Conservation (phyloP, 306 rosid genomes). For the Echinosophora koreensis region DNA sequence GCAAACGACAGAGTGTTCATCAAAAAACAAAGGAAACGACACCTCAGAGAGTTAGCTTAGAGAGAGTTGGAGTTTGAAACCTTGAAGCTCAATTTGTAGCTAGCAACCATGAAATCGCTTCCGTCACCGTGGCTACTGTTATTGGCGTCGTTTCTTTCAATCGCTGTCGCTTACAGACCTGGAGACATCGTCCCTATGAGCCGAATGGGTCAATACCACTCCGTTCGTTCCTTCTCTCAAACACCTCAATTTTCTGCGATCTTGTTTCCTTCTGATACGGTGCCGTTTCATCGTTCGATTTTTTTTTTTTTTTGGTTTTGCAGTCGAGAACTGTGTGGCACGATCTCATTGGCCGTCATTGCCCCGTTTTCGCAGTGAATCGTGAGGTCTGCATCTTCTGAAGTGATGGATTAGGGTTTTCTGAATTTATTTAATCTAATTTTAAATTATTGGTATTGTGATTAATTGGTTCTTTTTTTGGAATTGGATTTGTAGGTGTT, state of each 20-base stretch:
- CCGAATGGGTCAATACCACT: conserved; percentile 97
- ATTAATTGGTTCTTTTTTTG: not conserved
- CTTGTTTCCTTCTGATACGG: not conserved
- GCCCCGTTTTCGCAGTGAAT: conserved; percentile 90
- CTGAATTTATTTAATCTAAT: not conserved
- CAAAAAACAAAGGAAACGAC: no score
- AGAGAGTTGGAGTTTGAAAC: not conserved
- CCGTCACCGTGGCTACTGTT: conserved; percentile 37
- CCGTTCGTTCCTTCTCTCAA: conserved; percentile 58
- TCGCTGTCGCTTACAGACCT: conserved; percentile 68
- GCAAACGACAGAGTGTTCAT: no score
- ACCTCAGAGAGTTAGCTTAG: no score
- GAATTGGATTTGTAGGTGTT: conserved; percentile 62
- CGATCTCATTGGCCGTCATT: conserved; percentile 89
- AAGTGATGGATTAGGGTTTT: conserved; percentile 48
- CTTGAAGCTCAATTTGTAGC: conserved; percentile 17
- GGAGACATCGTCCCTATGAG: conserved; percentile 96
- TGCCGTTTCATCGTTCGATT: conserved; percentile 13
- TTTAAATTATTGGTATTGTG: not conserved
- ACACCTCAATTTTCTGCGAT: not conserved
- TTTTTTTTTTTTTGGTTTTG: not conserved
- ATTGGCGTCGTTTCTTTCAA: conserved; percentile 40
- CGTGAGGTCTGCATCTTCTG: conserved; percentile 73
- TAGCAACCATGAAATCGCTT: conserved; percentile 42
- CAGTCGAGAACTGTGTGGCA: conserved; percentile 95